phyloP scores from a whole-genome alignment of 805 yeast genomes.

The Myxozyma melibiosi region DNA sequence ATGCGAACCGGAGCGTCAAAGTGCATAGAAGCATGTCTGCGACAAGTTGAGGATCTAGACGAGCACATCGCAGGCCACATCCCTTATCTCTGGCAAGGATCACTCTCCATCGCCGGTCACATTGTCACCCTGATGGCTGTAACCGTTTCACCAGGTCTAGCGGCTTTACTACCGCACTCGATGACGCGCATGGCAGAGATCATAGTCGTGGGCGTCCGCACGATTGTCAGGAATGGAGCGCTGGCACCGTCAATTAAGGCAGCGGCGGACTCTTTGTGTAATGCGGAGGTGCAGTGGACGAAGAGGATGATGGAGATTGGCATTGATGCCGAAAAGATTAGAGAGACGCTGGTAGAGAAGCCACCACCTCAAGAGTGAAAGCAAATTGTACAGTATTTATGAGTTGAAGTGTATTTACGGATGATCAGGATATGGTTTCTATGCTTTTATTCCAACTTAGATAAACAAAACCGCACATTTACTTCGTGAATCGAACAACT shows the following conservation, averaged over 20 bases:
- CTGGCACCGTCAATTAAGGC: slow-evolving; percentile 22
- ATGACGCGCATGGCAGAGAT: slow-evolving; percentile 5
- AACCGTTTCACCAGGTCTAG: slow-evolving; percentile 7
- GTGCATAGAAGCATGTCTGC: slow-evolving; percentile 24
- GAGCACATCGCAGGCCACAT: slow-evolving; percentile 22
- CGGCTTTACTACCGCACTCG: slow-evolving; percentile 4
- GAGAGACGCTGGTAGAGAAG: background rate
- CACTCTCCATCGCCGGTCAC: slow-evolving; percentile 18
- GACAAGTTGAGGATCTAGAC: slow-evolving; percentile 15
- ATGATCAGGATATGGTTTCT: background rate
- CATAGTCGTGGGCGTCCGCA: slow-evolving; percentile 4
- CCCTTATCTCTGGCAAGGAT: slow-evolving; percentile 26
- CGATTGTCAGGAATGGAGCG: slow-evolving; percentile 1
- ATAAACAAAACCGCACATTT: too few relatives aligned
- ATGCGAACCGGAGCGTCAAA: slow-evolving; percentile 16
- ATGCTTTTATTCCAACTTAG: background rate
- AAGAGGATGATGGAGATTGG: background rate
- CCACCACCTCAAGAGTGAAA: background rate
- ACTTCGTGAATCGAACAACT: too few relatives aligned
- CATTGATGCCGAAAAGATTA: background rate
- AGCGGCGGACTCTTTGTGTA: slow-evolving; percentile 13
- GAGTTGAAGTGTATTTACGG: background rate
- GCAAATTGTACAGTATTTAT: background rate
- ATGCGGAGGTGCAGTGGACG: slow-evolving; percentile 13
- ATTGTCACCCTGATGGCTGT: slow-evolving; percentile 22